Base-by-base conservation (phyloP, 2,329 filamentous ascomycete species). In the Ophiostoma himal-ulmi region DNA sequence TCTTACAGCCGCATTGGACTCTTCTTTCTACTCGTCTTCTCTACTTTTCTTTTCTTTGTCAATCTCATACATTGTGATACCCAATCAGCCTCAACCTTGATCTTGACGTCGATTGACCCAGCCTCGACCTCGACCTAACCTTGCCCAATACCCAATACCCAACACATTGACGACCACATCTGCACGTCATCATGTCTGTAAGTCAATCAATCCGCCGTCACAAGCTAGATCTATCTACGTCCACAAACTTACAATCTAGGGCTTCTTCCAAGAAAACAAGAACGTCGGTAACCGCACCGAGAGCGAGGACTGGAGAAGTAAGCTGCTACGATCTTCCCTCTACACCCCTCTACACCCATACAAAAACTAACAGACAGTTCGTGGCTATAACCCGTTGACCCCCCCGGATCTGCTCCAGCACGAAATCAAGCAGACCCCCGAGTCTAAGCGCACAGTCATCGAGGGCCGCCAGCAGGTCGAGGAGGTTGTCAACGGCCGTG, bases 371-470 rank as follows among this genome's bases (percentile, higher is more conserved):
- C 44, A n/a, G 5, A 11, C 57, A 92, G 90, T 93, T 80, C 90
- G 91, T 73, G 94, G 94, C 76, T 94, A 96, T 86, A 97, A 96
- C 79, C 94, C 92, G 76, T 84, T 99, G 75, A 97, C 93, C 17
- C 89, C 95, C 7, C 95, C 95, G 73, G 92, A 97, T 77, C 89
- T 99, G 74, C 92, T 99, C 72, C 94, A 98, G 81, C 91, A 94
- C 84, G 94, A 98, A 80, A 94, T 99, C 77, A 81, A 84, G 75
- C 86, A 88, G 78, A 86, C 84, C 8, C 72, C 80, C 73, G 81
- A 81, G 73, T 88, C 85, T 70, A 87, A 86, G 76, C 79, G 81
- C 76, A 90, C 89, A 3, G 89, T 91, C 44, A 77, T 89, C 68
- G 77, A 83, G 73, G 84, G 86, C 72, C 87, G 88, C 60, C 84